phyloP scores from a whole-genome alignment of 129 eudicot species.

The Lonicera japonica region DNA sequence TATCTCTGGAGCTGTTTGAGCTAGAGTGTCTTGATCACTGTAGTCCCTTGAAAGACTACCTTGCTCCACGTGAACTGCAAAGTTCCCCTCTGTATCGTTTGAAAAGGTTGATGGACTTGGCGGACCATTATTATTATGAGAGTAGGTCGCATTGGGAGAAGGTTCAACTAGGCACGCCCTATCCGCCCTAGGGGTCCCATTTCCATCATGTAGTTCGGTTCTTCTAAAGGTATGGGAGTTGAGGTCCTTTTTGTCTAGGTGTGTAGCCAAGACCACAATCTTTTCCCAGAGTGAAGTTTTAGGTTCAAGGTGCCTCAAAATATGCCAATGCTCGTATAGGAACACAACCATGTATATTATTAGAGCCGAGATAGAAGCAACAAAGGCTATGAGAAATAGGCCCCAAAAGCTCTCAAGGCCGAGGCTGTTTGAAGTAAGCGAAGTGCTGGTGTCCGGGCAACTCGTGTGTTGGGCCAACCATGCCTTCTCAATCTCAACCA shows the following conservation, averaged over 20 bases:
- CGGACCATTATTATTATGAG: background rate
- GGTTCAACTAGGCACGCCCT: background rate
- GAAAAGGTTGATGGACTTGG: no score
- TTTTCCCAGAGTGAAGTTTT: background rate
- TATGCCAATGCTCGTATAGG: background rate
- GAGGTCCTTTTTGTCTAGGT: background rate
- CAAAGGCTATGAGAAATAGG: background rate
- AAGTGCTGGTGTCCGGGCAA: background rate
- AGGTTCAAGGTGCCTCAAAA: background rate
- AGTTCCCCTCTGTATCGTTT: no score
- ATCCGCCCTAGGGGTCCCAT: background rate
- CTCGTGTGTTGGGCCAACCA: background rate
- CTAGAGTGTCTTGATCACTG: no score
- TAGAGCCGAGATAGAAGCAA: background rate
- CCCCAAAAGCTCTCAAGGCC: slow-evolving; percentile 1
- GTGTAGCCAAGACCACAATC: background rate
- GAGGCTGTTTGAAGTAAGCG: background rate
- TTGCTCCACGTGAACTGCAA: no score
- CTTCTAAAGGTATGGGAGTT: background rate
- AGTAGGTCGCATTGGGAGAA: background rate
- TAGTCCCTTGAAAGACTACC: no score
- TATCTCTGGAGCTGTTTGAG: no score
- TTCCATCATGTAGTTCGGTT: background rate
- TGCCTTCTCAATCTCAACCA: background rate
- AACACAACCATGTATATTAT: no score